Evolutionary conservation across 2,329 filamentous ascomycete genomes (phyloP).

Genomic region (Pseudocercospora eumusae): DNA sequence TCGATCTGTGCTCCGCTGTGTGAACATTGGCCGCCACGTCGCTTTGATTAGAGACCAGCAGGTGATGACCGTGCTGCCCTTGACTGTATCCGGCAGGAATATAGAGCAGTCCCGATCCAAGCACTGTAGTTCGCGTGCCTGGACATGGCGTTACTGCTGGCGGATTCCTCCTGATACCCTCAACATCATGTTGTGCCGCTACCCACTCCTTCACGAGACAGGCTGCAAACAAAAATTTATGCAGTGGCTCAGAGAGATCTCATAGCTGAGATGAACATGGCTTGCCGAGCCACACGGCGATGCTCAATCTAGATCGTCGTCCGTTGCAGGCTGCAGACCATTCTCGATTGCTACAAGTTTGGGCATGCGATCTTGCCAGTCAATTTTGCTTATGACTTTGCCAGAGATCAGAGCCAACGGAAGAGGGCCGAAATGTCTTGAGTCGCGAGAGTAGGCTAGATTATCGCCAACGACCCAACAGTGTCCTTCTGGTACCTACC

Average conservation of each 20-base stretch:
- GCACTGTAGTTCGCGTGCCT: no score
- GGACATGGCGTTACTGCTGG: no score
- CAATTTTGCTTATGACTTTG: constrained; percentile 64
- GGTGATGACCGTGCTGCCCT: no score
- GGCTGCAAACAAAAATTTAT: background rate
- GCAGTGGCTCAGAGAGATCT: background rate
- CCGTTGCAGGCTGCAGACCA: constrained; percentile 22
- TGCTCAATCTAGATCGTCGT: constrained; percentile 23
- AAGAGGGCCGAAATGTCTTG: constrained; percentile 79
- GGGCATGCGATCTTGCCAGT: constrained; percentile 18
- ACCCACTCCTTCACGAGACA: background rate
- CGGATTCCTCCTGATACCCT: no score
- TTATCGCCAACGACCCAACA: constrained; percentile 93
- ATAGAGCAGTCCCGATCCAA: no score
- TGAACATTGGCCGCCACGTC: no score
- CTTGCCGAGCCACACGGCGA: background rate
- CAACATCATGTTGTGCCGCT: background rate
- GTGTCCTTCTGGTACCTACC: constrained; percentile 82
- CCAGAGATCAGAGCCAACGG: constrained; percentile 81
- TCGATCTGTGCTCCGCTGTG: no score
- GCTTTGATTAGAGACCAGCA: no score
- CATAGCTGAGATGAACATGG: background rate
- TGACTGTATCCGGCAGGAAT: no score
- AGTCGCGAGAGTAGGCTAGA: constrained; percentile 78
- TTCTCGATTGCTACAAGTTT: constrained; percentile 17